These are phyloP conservation scores for Linnemannia exigua DNA, from an alignment of 192 early-diverging fungal species.

Conservation along the genomic window DNA sequence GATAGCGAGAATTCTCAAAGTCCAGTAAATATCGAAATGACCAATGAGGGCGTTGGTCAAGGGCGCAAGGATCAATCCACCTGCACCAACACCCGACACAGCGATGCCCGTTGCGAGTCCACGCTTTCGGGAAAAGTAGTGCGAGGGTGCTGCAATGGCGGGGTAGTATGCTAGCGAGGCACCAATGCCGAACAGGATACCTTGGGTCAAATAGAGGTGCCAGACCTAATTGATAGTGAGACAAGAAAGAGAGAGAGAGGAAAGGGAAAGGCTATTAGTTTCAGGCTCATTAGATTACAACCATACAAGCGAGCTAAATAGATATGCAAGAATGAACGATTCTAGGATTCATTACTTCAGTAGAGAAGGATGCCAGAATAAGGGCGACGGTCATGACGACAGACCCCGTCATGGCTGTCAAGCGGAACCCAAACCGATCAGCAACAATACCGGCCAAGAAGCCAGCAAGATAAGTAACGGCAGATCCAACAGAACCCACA, in stretches of 20 bases:
- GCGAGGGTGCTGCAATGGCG: constrained; percentile 70
- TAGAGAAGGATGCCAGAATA: constrained; percentile 62
- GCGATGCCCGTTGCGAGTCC: constrained; percentile 77
- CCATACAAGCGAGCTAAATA: background rate
- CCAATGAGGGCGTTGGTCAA: constrained; percentile 52
- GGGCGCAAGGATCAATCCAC: constrained; percentile 73
- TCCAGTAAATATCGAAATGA: constrained; percentile 50
- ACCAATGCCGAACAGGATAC: constrained; percentile 75
- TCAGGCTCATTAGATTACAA: background rate
- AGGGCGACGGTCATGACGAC: constrained; percentile 57
- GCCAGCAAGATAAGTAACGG: constrained; percentile 32
- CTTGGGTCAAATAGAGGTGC: constrained; percentile 84
- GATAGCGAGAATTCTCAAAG: constrained; percentile 47
- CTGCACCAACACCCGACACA: constrained; percentile 76
- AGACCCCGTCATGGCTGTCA: constrained; percentile 62
- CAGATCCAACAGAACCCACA: constrained; percentile 45
- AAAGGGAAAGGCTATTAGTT: background rate
- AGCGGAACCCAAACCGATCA: constrained; percentile 65
- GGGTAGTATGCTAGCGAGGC: constrained; percentile 72
- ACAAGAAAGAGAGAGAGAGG: background rate
- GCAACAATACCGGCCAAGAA: constrained; percentile 53
- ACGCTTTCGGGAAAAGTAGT: constrained; percentile 73
- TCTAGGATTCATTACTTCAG: constrained; percentile 33
- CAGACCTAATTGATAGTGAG: constrained; percentile 51
- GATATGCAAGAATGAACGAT: background rate